Base-by-base conservation (phyloP, 805 yeast species). In the Candida loeiensis region DNA sequence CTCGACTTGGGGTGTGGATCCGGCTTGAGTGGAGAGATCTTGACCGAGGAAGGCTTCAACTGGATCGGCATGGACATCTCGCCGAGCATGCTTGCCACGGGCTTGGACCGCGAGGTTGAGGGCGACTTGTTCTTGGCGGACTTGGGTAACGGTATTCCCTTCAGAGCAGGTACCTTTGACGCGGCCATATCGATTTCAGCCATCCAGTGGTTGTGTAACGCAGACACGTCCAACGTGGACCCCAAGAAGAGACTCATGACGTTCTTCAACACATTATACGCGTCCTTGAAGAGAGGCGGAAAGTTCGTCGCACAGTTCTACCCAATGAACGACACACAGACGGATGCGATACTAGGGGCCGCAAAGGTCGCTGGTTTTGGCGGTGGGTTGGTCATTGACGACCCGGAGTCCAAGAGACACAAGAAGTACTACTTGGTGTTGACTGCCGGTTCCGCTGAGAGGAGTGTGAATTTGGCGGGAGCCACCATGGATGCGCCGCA, bases 41-140 rank as follows among this genome's bases (percentile, higher is more conserved):
- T 93, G 31, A 79, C 91, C 0, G 95, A 93, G 55, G 98, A 93
- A 59, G 95, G 95, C 6, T 95, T 87, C 56, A 69, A 80, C 41
- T 93, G 99, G 98, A 67, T 87, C 30, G 99, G 99, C 4, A 80
- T 93, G 87, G 99, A 93, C 64, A 93, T 93, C 37, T 79, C 98
- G 0, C 91, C 97, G 1, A 82, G 91, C 34, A 93, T 93, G 99
- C 71, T 93, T 51, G 96, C 96, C 1, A 85, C 95, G 3, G 99
- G 95, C 0, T 64, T 93, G 24, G 96, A 89, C 51, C 73, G 96
- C 57, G 96, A 85, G 25, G 82, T 88, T 11, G 97, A 88, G 41
- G 99, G 99, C 11, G 99, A 93, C 60, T 63, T 93, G 47, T 82
- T 93, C 59, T 67, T 93, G 40, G 84, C 89, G 26, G 99, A 93